Percentiles rank a stretch among this genome's conserved stretches.
These are phyloP conservation scores for Pestalotiopsis sp. DNA, from an alignment of 2,329 filamentous ascomycete genomes.

Conservation along the genomic window DNA sequence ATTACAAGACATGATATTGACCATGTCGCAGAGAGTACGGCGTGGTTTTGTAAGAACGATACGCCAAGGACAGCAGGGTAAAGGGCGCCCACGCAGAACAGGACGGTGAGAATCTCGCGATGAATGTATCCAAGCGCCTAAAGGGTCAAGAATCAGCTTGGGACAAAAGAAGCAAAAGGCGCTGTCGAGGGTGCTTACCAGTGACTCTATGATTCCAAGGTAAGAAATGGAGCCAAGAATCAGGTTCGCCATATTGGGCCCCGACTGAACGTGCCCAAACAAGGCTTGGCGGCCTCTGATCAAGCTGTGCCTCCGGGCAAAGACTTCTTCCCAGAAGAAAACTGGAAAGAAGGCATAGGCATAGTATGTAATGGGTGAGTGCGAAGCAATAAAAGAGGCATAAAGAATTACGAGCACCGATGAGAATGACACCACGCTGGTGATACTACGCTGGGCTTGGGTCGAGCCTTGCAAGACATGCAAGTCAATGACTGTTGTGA, in stretches of 20 bases:
- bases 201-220: conserved; percentile 73
- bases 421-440: conserved; percentile 68
- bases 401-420: conserved; percentile 76
- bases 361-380: conserved; percentile 84
- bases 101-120: conserved; percentile 80
- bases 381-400: conserved; percentile 76
- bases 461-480: conserved; percentile 78
- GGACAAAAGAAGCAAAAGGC: no score
- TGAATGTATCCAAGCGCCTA: conserved; percentile 91
- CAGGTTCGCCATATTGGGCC: conserved; percentile 59
- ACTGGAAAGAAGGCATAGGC: conserved; percentile 90
- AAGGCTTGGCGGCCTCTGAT: conserved; percentile 66
- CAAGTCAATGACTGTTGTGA: conserved; percentile 85
- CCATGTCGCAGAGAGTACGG: conserved; percentile 70
- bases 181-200: conserved; percentile 53
- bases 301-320: conserved; percentile 73
- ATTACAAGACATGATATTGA: conserved; percentile 75
- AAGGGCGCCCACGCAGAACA: conserved; percentile 74
- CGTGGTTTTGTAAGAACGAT: conserved; percentile 70
- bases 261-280: conserved; percentile 68
- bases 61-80: conserved; percentile 80
- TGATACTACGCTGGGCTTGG: conserved; percentile 61
- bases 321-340: conserved; percentile 96
- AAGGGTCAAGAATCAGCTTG: not conserved
- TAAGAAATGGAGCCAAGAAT: conserved; percentile 67